These are phyloP conservation scores for Pyricularia pennisetigena DNA, from an alignment of 2,329 filamentous ascomycete genomes.

Conservation along the genomic window DNA sequence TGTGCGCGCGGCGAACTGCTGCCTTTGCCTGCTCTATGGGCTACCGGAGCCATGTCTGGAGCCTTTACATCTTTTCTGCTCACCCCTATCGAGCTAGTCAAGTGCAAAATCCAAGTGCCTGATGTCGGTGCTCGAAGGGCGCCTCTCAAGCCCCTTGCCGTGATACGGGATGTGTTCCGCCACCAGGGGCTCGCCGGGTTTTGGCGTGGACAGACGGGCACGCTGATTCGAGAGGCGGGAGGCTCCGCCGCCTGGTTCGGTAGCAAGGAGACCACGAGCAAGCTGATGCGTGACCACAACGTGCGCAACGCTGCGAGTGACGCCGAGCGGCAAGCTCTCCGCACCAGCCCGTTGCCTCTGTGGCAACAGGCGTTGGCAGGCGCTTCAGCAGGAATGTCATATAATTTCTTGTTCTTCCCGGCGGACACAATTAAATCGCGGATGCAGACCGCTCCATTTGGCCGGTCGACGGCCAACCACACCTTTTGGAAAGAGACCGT, in stretches of 20 bases:
- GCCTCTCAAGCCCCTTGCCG: slow-evolving; percentile 52
- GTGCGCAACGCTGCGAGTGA: slow-evolving; percentile 28
- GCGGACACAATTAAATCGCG: slow-evolving; percentile 96
- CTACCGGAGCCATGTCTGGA: slow-evolving; percentile 78
- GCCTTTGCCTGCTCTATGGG: slow-evolving; percentile 63
- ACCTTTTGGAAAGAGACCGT: slow-evolving; percentile 65
- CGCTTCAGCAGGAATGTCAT: slow-evolving; percentile 80
- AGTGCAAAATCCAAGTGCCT: slow-evolving; percentile 94
- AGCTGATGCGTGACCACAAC: slow-evolving; percentile 55
- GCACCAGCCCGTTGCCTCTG: slow-evolving; percentile 54
- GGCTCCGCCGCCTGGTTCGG: slow-evolving; percentile 95
- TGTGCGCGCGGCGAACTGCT: slow-evolving; percentile 47
- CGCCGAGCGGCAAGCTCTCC: slow-evolving; percentile 28
- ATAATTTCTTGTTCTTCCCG: slow-evolving; percentile 96
- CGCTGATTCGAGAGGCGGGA: slow-evolving; percentile 85
- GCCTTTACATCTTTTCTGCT: slow-evolving; percentile 84
- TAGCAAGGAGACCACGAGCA: slow-evolving; percentile 70
- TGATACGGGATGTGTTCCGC: slow-evolving; percentile 71
- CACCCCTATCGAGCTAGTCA: slow-evolving; percentile 92
- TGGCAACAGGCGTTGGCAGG: slow-evolving; percentile 85
- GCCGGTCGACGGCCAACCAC: slow-evolving; percentile 39
- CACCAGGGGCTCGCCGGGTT: slow-evolving; percentile 79
- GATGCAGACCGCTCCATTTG: slow-evolving; percentile 81
- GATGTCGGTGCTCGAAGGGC: slow-evolving; percentile 29
- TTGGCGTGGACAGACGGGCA: slow-evolving; percentile 92